Conservation (phyloP, 164 flowering plant species). For the Vitis amurensis region DNA sequence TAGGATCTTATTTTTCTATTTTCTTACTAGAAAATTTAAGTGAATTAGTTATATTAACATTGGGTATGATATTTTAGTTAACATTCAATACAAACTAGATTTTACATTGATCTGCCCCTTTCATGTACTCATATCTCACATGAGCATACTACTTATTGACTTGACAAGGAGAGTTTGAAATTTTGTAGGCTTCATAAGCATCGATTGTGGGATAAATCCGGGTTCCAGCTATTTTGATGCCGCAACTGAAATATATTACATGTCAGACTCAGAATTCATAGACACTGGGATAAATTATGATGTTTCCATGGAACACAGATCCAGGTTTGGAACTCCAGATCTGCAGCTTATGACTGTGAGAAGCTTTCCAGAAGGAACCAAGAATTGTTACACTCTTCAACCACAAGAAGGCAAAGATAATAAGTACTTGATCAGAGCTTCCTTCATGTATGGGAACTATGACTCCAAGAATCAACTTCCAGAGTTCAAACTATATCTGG, state of each 20-base stretch:
- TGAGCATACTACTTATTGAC: too few relatives aligned
- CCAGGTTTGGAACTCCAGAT: neutral
- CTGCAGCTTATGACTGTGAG: slow-evolving; percentile 18
- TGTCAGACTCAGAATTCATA: slow-evolving; percentile 24
- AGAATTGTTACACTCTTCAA: slow-evolving; percentile 42
- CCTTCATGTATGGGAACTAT: slow-evolving; percentile 54
- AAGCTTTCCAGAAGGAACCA: slow-evolving; percentile 40
- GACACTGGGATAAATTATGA: slow-evolving; percentile 22
- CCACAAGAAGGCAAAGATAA: neutral
- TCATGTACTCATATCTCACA: too few relatives aligned
- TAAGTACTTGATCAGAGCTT: slow-evolving; percentile 45
- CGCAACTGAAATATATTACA: slow-evolving; percentile 25
- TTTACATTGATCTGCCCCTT: too few relatives aligned
- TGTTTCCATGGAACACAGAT: slow-evolving; percentile 1
- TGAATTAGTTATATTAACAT: too few relatives aligned
- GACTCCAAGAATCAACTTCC: slow-evolving; percentile 28
- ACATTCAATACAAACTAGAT: too few relatives aligned
- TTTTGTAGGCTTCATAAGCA: slow-evolving; percentile 41
- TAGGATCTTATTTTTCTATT: too few relatives aligned
- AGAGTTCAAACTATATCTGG: slow-evolving; percentile 43
- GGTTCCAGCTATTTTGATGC: slow-evolving; percentile 14
- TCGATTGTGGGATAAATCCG: slow-evolving; percentile 41
- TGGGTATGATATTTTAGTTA: too few relatives aligned
- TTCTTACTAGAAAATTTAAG: too few relatives aligned
- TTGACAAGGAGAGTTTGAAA: too few relatives aligned